A percentile compares a stretch with the other conserved stretches of the same genome.
Conservation (phyloP, 2,329 filamentous ascomycete species). For the Aspergillus tamarii region DNA sequence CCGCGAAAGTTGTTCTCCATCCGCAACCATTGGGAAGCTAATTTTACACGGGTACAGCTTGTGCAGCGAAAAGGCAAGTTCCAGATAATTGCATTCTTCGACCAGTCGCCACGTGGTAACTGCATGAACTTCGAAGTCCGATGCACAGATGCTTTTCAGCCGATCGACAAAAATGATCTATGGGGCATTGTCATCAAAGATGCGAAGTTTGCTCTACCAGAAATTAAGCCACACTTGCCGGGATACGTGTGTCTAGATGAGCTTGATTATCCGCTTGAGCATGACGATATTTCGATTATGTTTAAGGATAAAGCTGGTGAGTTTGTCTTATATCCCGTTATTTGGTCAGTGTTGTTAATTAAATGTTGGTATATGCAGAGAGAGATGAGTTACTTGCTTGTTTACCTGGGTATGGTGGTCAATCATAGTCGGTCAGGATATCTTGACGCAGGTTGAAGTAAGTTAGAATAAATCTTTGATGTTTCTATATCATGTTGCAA, state of each 20-base stretch:
- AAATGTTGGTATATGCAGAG: no score
- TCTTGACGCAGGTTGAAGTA: no score
- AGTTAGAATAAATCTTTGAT: no score
- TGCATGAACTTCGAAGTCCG: neutral
- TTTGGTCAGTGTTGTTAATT: no score
- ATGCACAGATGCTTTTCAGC: neutral
- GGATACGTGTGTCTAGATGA: neutral
- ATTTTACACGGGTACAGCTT: neutral
- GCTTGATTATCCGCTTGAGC: neutral
- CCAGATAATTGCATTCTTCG: neutral
- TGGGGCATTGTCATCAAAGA: neutral
- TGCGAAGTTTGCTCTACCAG: neutral
- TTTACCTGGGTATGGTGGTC: no score
- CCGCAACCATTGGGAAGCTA: neutral
- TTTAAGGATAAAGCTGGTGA: neutral
- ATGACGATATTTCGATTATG: neutral
- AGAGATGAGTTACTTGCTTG: no score
- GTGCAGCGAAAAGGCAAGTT: neutral
- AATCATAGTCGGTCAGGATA: no score
- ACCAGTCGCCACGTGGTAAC: neutral
- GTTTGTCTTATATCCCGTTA: no score
- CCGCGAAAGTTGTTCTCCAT: neutral
- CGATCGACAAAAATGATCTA: neutral
- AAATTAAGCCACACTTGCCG: neutral
- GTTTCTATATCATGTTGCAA: no score